Evolutionary conservation across 768 basidiomycete species (phyloP).

Genomic region (Boletus sensibilis): DNA sequence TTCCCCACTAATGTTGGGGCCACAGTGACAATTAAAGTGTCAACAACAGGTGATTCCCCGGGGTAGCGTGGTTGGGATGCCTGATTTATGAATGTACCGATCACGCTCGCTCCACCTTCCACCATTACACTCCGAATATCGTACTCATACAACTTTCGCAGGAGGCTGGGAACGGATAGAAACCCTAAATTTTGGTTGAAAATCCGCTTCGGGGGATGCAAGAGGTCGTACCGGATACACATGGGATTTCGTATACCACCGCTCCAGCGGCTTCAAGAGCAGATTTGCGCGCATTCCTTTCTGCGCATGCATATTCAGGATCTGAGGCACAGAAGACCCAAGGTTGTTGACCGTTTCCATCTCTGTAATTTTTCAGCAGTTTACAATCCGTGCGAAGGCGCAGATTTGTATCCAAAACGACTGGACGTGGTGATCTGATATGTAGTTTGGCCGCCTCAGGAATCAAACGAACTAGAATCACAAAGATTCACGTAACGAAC

Average conservation of each 20-base stretch:
- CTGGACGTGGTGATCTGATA: slow-evolving; percentile 65
- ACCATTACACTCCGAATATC: slow-evolving; percentile 84
- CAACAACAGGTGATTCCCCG: slow-evolving; percentile 43
- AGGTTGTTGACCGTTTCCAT: slow-evolving; percentile 61
- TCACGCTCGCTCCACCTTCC: slow-evolving; percentile 88
- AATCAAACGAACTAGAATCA: slow-evolving; percentile 51
- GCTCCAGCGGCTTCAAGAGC: slow-evolving; percentile 68
- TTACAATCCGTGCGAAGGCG: slow-evolving; percentile 66
- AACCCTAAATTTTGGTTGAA: slow-evolving; percentile 26
- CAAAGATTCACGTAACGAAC: not conserved
- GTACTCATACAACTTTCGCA: slow-evolving; percentile 50
- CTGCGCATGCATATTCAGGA: slow-evolving; percentile 5
- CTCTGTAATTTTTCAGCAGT: slow-evolving; percentile 62
- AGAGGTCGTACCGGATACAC: slow-evolving; percentile 35
- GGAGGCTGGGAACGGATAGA: slow-evolving; percentile 48
- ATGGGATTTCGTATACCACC: slow-evolving; percentile 52
- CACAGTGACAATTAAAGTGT: slow-evolving; percentile 79
- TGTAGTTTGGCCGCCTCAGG: slow-evolving; percentile 39
- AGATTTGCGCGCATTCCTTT: slow-evolving; percentile 34
- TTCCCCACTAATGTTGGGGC: slow-evolving; percentile 82
- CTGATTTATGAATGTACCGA: slow-evolving; percentile 47
- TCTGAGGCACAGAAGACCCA: slow-evolving; percentile 61
- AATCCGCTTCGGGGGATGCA: not conserved
- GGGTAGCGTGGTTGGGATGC: slow-evolving; percentile 7
- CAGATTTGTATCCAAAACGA: slow-evolving; percentile 78